Percentiles rank a stretch among this genome's conserved stretches.
phyloP scores from a whole-genome alignment of 2,329 filamentous ascomycete genomes.

The Pseudogymnoascus destructans region DNA sequence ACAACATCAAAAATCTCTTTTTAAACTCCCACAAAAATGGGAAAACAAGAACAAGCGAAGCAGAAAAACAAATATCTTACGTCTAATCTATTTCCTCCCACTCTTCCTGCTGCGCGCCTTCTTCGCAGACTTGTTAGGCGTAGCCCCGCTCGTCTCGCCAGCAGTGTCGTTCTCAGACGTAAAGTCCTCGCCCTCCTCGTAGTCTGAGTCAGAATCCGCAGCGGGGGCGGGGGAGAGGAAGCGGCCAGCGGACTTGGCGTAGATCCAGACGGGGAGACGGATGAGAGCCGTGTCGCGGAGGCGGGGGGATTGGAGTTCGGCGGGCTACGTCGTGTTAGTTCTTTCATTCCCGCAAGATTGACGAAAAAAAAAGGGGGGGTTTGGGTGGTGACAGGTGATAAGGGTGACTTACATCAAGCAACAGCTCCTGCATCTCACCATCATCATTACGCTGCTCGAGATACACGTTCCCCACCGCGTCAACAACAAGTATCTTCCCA shows the following conservation, averaged over 20 bases:
- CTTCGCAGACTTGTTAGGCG: background rate
- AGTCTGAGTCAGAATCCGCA: conserved; percentile 29
- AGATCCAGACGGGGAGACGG: conserved; percentile 64
- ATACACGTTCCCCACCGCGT: conserved; percentile 83
- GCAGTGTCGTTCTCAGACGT: background rate
- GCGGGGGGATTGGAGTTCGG: conserved; percentile 66
- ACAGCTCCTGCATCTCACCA: conserved; percentile 66
- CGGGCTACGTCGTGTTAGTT: conserved; percentile 40
- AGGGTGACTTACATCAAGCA: conserved; percentile 65
- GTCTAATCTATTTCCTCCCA: background rate
- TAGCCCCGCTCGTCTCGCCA: background rate
- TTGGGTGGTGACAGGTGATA: no score
- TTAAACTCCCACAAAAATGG: no score
- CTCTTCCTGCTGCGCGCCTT: background rate
- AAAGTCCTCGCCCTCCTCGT: conserved; percentile 23
- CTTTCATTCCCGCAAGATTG: background rate
- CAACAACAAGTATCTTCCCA: conserved; percentile 86
- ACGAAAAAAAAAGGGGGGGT: background rate
- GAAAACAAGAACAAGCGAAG: background rate
- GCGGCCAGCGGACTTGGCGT: conserved; percentile 41
- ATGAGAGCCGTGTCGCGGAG: conserved; percentile 72
- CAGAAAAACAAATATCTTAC: background rate
- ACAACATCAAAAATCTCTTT: no score
- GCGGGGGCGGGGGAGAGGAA: conserved; percentile 30
- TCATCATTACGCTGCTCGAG: conserved; percentile 87